A percentile compares a stretch with the other conserved stretches of the same genome.
These are phyloP conservation scores for Curvularia hawaiiensis DNA, from an alignment of 2,329 filamentous ascomycete genomes.

Conservation along the genomic window DNA sequence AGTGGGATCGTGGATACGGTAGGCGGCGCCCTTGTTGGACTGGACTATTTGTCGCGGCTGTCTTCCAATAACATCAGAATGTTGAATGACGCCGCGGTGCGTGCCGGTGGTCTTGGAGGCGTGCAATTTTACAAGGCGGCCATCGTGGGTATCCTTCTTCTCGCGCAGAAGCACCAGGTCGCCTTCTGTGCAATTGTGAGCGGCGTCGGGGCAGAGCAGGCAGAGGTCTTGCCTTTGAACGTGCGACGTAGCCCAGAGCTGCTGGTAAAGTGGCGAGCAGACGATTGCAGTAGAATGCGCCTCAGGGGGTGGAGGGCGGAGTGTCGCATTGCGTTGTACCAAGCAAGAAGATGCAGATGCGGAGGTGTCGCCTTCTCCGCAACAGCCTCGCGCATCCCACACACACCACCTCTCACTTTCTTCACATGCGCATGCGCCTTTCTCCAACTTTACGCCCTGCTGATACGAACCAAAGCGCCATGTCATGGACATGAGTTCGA, in stretches of 20 bases:
- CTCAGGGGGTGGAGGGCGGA: slow-evolving; percentile 7
- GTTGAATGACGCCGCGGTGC: slow-evolving; percentile 56
- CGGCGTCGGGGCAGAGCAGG: slow-evolving; percentile 1
- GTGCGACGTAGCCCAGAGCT: slow-evolving; percentile 24
- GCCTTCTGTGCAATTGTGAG: slow-evolving; percentile 38
- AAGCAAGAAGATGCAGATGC: slow-evolving; percentile 19
- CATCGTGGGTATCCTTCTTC: slow-evolving; percentile 45
- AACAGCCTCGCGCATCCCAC: slow-evolving; percentile 14
- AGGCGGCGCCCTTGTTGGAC: slow-evolving; percentile 58
- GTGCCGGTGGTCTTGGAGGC: slow-evolving; percentile 42
- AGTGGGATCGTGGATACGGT: slow-evolving; percentile 67
- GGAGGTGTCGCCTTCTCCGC: slow-evolving; percentile 19
- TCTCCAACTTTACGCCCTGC: not conserved
- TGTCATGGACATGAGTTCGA: slow-evolving; percentile 22
- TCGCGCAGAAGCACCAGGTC: slow-evolving; percentile 52
- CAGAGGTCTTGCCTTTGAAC: slow-evolving; percentile 37
- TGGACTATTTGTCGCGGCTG: slow-evolving; percentile 63
- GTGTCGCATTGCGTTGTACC: slow-evolving; percentile 30
- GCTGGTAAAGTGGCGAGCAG: slow-evolving; percentile 26
- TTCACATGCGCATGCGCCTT: slow-evolving; percentile 16
- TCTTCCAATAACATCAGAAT: slow-evolving; percentile 68
- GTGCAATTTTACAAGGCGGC: slow-evolving; percentile 49
- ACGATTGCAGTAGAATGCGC: slow-evolving; percentile 1
- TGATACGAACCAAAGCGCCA: slow-evolving; percentile 1
- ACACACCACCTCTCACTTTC: not conserved